Conservation (phyloP, 208 protist genomes). For the Trypanosoma avium region DNA sequence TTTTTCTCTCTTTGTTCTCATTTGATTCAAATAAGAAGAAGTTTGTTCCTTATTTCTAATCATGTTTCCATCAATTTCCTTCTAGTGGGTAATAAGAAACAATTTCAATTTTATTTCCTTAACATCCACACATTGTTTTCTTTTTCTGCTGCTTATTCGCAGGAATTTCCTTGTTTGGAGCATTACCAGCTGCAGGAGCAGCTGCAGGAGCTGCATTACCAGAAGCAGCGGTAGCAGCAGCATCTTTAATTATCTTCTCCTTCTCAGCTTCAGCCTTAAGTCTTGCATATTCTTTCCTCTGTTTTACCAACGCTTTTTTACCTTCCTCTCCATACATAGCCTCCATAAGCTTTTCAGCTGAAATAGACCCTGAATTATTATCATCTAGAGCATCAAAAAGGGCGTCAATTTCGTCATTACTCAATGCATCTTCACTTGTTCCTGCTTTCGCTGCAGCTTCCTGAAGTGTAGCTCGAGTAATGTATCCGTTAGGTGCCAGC, state of each 20-base stretch:
- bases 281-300: slow-evolving; percentile 44
- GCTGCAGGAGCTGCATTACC: slow-evolving; percentile 9
- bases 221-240: slow-evolving; percentile 5
- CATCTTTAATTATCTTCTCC: slow-evolving; percentile 28
- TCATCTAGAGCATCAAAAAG: slow-evolving; percentile 74
- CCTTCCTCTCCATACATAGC: slow-evolving; percentile 75
- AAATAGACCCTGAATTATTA: slow-evolving; percentile 71
- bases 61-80: background rate
- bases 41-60: background rate
- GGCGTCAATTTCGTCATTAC: slow-evolving; percentile 72
- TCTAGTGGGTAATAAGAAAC: slow-evolving; percentile 4
- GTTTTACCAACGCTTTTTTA: slow-evolving; percentile 39
- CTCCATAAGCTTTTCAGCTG: slow-evolving; percentile 69
- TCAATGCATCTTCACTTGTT: slow-evolving; percentile 41
- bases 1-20: no score
- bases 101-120: slow-evolving; percentile 15
- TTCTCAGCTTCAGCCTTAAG: slow-evolving; percentile 15
- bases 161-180: slow-evolving; percentile 3
- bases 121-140: slow-evolving; percentile 58
- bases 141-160: slow-evolving; percentile 34
- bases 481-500: slow-evolving; percentile 61
- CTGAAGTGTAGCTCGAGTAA: slow-evolving; percentile 78
- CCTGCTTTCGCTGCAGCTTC: slow-evolving; percentile 48
- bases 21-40: background rate
- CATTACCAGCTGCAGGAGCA: background rate